phyloP scores from a whole-genome alignment of 2,329 filamentous ascomycete genomes.

The Chaetomium olivaceum region DNA sequence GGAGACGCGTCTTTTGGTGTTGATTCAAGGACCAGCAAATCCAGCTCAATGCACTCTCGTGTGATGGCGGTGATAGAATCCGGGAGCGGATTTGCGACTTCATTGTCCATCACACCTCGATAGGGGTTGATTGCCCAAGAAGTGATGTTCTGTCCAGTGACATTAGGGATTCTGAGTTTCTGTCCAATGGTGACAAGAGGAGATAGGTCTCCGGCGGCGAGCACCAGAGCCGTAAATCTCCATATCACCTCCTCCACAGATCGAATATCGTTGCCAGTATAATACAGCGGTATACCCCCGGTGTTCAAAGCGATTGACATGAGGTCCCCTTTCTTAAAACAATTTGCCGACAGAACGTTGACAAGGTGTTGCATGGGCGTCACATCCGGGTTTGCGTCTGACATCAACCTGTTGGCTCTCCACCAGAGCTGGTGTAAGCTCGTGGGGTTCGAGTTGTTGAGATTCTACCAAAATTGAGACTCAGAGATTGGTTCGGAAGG shows the following conservation, averaged over 20 bases:
- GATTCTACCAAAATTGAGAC: neutral
- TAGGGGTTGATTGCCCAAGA: conserved; percentile 25
- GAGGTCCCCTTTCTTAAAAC: too few relatives aligned
- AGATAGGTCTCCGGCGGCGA: conserved; percentile 28
- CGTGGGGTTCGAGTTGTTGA: conserved; percentile 22
- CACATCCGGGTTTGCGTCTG: too few relatives aligned
- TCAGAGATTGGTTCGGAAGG: neutral
- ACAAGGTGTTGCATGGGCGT: too few relatives aligned
- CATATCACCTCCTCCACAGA: conserved; percentile 30
- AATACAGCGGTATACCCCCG: too few relatives aligned
- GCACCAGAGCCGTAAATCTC: conserved; percentile 27
- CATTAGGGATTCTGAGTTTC: conserved; percentile 11
- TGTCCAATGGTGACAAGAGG: conserved; percentile 21
- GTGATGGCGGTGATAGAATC: conserved; percentile 25
- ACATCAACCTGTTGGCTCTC: conserved; percentile 24
- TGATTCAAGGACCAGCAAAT: conserved; percentile 26
- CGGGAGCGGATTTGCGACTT: conserved; percentile 1
- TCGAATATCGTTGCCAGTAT: too few relatives aligned
- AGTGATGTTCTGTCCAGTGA: neutral
- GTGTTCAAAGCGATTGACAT: too few relatives aligned
- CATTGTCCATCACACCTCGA: conserved; percentile 7
- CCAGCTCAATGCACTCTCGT: conserved; percentile 31
- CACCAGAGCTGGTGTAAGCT: conserved; percentile 26
- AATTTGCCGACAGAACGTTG: too few relatives aligned
- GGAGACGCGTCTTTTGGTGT: conserved; percentile 12